phyloP scores from a whole-genome alignment of 2,329 filamentous ascomycete species.

The Fusarium drepaniforme region DNA sequence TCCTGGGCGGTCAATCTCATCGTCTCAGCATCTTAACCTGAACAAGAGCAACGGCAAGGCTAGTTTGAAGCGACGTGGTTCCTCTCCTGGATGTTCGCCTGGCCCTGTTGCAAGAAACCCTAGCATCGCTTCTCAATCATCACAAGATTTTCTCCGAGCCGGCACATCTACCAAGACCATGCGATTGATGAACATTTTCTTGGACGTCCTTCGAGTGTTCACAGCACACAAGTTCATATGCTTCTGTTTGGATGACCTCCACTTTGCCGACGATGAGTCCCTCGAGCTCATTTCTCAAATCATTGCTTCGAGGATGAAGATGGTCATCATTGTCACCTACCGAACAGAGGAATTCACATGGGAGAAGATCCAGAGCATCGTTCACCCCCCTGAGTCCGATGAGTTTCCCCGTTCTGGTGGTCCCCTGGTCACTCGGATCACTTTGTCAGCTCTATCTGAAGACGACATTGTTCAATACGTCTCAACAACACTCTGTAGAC shows the following conservation, averaged over 20 bases:
- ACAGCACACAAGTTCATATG: constrained; percentile 89
- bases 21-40: constrained; percentile 47
- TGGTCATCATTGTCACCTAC: constrained; percentile 85
- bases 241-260: constrained; percentile 88
- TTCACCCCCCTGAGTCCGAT: constrained; percentile 67
- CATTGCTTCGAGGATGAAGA: constrained; percentile 80
- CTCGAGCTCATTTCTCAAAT: constrained; percentile 87
- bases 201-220: constrained; percentile 87
- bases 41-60: constrained; percentile 49
- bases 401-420: constrained; percentile 60
- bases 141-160: constrained; percentile 70
- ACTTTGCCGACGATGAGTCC: constrained; percentile 91
- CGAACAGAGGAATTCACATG: constrained; percentile 74
- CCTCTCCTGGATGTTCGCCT: constrained; percentile 62
- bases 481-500: constrained; percentile 81
- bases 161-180: constrained; percentile 73
- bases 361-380: constrained; percentile 65
- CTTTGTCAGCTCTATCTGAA: constrained; percentile 80
- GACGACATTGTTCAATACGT: constrained; percentile 87
- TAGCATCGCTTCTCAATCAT: constrained; percentile 60
- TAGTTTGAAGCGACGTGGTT: constrained; percentile 58
- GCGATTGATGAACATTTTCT: constrained; percentile 86
- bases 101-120: constrained; percentile 50
- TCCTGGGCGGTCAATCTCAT: constrained; percentile 52
- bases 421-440: constrained; percentile 75